Evolutionary conservation across 1,284 basidiomycete genomes (phyloP).

Genomic region (Rhodotorula sp.): DNA sequence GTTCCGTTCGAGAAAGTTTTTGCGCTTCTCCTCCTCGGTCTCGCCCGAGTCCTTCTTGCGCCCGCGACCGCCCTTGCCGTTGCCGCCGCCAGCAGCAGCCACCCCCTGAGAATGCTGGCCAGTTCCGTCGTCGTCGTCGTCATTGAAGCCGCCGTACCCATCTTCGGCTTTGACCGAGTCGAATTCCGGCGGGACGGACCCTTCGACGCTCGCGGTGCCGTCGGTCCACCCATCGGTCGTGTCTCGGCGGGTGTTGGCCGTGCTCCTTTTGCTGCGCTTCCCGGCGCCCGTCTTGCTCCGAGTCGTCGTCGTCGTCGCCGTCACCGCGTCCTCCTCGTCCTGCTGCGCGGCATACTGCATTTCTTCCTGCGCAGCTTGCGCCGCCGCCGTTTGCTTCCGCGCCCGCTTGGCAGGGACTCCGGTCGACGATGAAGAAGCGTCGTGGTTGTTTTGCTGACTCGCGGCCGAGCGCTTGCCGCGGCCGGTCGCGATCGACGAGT

Average conservation of each 20-base stretch:
- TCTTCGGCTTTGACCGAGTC: conserved; percentile 5
- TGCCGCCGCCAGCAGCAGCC: not conserved
- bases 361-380: conserved; percentile 13
- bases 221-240: conserved; percentile 1
- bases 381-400: conserved; percentile 20
- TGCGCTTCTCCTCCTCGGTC: conserved; percentile 92
- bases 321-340: conserved; percentile 2
- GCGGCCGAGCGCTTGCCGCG: conserved; percentile 15
- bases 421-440: not conserved
- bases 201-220: not conserved
- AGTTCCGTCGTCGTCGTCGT: conserved; percentile 19
- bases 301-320: not conserved
- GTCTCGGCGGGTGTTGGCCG: not conserved
- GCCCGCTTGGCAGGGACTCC: conserved; percentile 5
- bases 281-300: conserved; percentile 25
- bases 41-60: conserved; percentile 67
- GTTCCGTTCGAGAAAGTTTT: conserved; percentile 90
- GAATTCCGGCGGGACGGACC: not conserved
- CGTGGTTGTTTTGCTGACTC: not conserved
- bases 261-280: conserved; percentile 18
- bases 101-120: not conserved
- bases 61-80: conserved; percentile 32
- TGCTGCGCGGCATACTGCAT: not conserved
- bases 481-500: not conserved
- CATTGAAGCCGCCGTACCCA: conserved; percentile 24